phyloP scores from a whole-genome alignment of 306 rosid species.

The Citrullus mucosospermus region DNA sequence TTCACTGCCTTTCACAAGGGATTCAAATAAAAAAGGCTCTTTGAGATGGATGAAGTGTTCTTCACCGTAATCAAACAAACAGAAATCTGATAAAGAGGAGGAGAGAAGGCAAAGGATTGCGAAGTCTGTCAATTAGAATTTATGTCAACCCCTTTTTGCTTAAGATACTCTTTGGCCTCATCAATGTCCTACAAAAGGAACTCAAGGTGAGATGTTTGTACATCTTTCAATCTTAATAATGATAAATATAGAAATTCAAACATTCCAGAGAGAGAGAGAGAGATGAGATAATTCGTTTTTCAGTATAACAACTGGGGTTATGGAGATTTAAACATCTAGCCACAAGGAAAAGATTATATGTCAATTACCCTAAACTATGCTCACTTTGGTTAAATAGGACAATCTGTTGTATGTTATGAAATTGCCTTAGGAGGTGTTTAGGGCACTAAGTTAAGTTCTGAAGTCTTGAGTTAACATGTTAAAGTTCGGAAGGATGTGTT shows the following conservation, averaged over 20 bases:
- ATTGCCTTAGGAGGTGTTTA: no score
- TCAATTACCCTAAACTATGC: no score
- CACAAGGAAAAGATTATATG: background rate
- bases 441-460: no score
- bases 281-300: background rate
- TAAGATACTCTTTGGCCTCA: slow-evolving; percentile 70
- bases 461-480: no score
- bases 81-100: background rate
- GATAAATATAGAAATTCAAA: background rate
- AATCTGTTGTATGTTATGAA: background rate
- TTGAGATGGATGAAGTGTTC: background rate
- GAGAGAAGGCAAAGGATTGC: background rate
- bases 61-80: background rate
- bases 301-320: no score
- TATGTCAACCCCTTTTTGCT: slow-evolving; percentile 58
- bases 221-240: background rate
- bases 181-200: slow-evolving; percentile 43
- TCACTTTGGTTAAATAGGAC: background rate
- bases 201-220: background rate
- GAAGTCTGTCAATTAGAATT: slow-evolving; percentile 24
- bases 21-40: background rate
- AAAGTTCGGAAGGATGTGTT: no score
- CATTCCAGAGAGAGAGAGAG: background rate
- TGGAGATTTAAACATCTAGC: background rate
- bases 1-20: background rate